Conservation (phyloP, 1,139 yeast species). For the Geotrichum klebahnii region DNA sequence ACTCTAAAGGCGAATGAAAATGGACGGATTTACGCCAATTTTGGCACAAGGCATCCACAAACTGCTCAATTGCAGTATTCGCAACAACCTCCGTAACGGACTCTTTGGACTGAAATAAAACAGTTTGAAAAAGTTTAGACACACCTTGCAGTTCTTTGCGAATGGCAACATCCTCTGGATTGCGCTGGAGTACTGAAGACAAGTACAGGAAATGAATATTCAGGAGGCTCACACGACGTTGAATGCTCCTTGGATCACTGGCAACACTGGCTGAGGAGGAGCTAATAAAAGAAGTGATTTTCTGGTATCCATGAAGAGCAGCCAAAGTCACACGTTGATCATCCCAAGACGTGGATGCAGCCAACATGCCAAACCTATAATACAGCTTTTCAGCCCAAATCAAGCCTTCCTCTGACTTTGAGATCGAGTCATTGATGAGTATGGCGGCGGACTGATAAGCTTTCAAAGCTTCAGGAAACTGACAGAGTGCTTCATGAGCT, state of each 20-base stretch:
- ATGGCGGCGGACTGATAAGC: conserved; percentile 25
- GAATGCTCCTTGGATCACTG: conserved; percentile 14
- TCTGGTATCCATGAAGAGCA: conserved; percentile 29
- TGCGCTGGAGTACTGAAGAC: conserved; percentile 22
- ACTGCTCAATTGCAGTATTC: conserved; percentile 37
- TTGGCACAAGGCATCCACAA: conserved; percentile 37
- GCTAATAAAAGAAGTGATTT: conserved; percentile 20
- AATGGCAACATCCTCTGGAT: conserved; percentile 18
- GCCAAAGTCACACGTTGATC: conserved; percentile 23
- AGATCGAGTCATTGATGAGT: conserved; percentile 12
- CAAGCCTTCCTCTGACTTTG: conserved; percentile 25
- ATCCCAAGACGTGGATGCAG: conserved; percentile 22
- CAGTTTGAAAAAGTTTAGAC: conserved; percentile 23
- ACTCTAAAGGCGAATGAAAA: conserved; percentile 27
- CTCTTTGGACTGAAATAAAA: conserved; percentile 30
- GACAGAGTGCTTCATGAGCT: conserved; percentile 29
- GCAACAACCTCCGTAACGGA: conserved; percentile 47
- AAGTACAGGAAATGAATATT: conserved; percentile 25
- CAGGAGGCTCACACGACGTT: conserved; percentile 23
- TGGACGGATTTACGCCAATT: conserved; percentile 31
- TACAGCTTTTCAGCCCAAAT: conserved; percentile 31
- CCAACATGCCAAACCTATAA: conserved; percentile 27
- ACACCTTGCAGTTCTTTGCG: conserved; percentile 21
- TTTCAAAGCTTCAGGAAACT: conserved; percentile 28
- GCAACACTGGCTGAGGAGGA: background rate